A percentile compares a stretch with the other conserved stretches of the same genome.
Evolutionary conservation across 257 asterid genomes (phyloP).

Genomic region (Rubia yunnanensis): DNA sequence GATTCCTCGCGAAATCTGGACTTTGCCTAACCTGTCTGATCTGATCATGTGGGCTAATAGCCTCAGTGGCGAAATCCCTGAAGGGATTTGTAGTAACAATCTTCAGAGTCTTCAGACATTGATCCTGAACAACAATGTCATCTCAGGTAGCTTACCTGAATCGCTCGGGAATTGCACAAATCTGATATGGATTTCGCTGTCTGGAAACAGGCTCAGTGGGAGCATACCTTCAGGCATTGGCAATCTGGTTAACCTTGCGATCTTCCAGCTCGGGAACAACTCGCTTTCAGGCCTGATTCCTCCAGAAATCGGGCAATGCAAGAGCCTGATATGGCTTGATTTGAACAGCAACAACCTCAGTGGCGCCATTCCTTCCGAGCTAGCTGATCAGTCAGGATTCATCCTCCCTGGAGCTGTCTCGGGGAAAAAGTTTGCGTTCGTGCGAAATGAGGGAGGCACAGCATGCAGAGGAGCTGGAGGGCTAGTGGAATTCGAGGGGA

Average conservation of each 20-base stretch:
- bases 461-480: conserved; percentile 90
- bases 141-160: conserved; percentile 54
- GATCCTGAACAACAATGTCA: conserved; percentile 73
- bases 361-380: conserved; percentile 53
- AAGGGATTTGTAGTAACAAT: conserved; percentile 65
- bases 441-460: conserved; percentile 88
- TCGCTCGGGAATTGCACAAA: conserved; percentile 80
- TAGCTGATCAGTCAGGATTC: conserved; percentile 54
- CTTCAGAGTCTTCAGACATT: conserved; percentile 79
- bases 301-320: conserved; percentile 47
- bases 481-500: conserved; percentile 78
- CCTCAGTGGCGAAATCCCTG: conserved; percentile 67
- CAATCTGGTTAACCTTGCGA: conserved; percentile 61
- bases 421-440: conserved; percentile 83
- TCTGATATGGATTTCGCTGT: conserved; percentile 72
- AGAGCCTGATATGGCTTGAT: conserved; percentile 80
- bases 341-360: conserved; percentile 75
- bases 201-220: conserved; percentile 69
- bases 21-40: conserved; percentile 54
- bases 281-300: conserved; percentile 62
- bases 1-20: conserved; percentile 68
- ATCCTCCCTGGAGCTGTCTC: conserved; percentile 64
- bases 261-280: conserved; percentile 82
- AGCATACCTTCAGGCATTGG: conserved; percentile 63
- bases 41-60: conserved; percentile 83